Evolutionary conservation across 345 rosid species (phyloP).

Genomic region (Cardamine occulta): DNA sequence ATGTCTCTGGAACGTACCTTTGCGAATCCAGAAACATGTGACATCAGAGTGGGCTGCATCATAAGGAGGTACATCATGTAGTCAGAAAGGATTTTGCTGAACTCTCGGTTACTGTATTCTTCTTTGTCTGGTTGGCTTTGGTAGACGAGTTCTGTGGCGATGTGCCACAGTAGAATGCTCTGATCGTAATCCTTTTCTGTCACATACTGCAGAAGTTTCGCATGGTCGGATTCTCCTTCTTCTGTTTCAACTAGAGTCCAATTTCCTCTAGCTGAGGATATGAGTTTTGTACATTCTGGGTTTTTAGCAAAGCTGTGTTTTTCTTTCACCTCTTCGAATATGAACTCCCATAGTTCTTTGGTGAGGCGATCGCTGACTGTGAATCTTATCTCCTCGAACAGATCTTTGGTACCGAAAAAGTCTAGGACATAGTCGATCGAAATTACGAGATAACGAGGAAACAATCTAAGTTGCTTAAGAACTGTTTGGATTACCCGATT

Average conservation of each 20-base stretch:
- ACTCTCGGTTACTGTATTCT: constrained; percentile 15
- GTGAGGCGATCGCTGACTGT: constrained; percentile 50
- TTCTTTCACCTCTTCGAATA: constrained; percentile 48
- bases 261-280: constrained; percentile 57
- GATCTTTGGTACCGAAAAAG: constrained; percentile 33
- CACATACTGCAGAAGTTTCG: constrained; percentile 41
- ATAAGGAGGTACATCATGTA: constrained; percentile 65
- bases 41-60: constrained; percentile 55
- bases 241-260: constrained; percentile 44
- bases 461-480: background rate
- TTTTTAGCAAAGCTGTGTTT: constrained; percentile 54
- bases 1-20: constrained; percentile 60
- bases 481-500: background rate
- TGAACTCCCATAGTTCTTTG: constrained; percentile 56
- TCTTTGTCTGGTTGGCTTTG: background rate
- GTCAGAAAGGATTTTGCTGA: constrained; percentile 59
- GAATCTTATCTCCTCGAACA: constrained; percentile 45
- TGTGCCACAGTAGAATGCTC: constrained; percentile 61
- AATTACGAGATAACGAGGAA: background rate
- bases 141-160: constrained; percentile 60
- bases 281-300: constrained; percentile 47
- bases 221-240: background rate
- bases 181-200: constrained; percentile 50
- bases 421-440: background rate
- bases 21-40: constrained; percentile 56